A percentile compares a stretch with the other conserved stretches of the same genome.
Evolutionary conservation across 2,329 filamentous ascomycete genomes (phyloP).

Genomic region (Fusarium chaquense): DNA sequence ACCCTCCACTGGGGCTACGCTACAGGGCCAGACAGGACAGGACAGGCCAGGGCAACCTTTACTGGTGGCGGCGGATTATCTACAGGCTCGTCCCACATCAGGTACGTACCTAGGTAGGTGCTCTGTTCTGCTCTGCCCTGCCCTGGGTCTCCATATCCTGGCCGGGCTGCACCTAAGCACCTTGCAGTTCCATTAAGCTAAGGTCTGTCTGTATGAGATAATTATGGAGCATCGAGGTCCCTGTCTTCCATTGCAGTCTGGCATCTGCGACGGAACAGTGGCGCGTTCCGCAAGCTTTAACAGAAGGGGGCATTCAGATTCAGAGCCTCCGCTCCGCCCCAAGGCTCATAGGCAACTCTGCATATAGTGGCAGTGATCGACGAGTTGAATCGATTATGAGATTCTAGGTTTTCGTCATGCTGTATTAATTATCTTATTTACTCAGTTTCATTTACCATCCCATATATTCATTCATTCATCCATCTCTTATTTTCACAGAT

Average conservation of each 20-base stretch:
- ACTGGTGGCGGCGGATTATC: slow-evolving; percentile 30
- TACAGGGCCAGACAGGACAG: slow-evolving; percentile 1
- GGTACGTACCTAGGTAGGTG: slow-evolving; percentile 30
- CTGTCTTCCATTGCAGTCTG: slow-evolving; percentile 26
- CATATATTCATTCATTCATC: not conserved
- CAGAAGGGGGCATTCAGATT: slow-evolving; percentile 24
- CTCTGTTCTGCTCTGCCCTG: not conserved
- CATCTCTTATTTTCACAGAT: not conserved
- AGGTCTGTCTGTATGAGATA: slow-evolving; percentile 39
- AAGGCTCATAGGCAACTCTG: slow-evolving; percentile 14
- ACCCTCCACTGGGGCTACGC: slow-evolving; percentile 18
- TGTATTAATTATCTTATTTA: not conserved
- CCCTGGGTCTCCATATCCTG: not conserved
- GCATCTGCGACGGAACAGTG: slow-evolving; percentile 36
- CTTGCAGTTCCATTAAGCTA: slow-evolving; percentile 12
- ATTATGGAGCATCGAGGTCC: slow-evolving; percentile 41
- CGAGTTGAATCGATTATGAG: not conserved
- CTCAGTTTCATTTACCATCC: not conserved
- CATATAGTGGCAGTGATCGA: slow-evolving; percentile 7
- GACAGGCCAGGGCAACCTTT: slow-evolving; percentile 1
- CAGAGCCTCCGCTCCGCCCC: slow-evolving; percentile 43
- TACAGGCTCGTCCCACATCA: slow-evolving; percentile 26
- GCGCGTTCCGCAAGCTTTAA: slow-evolving; percentile 46
- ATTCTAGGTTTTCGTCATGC: not conserved
- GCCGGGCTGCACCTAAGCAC: not conserved